Percentiles rank a stretch among this genome's conserved stretches.
phyloP scores from a whole-genome alignment of 306 rosid genomes.

The Albizia julibrissin region DNA sequence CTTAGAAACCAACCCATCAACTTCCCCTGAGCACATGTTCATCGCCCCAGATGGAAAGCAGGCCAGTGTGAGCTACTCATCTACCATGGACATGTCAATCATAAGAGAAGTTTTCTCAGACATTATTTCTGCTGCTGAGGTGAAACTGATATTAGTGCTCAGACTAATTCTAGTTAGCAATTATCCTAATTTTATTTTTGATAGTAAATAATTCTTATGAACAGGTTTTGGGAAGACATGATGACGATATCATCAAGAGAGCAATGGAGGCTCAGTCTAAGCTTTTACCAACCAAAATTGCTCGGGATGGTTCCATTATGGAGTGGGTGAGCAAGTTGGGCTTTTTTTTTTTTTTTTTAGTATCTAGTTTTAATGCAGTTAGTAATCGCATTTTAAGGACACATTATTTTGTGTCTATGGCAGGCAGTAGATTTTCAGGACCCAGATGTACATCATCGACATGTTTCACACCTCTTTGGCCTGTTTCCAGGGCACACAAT shows the following conservation, averaged over 20 bases:
- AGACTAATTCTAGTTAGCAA: constrained; percentile 12
- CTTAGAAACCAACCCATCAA: constrained; percentile 94
- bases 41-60: constrained; percentile 75
- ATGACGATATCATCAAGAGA: constrained; percentile 59
- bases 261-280: constrained; percentile 60
- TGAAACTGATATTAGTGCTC: constrained; percentile 39
- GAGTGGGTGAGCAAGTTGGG: constrained; percentile 73
- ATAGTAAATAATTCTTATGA: constrained; percentile 21
- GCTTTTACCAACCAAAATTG: constrained; percentile 70
- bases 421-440: constrained; percentile 90
- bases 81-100: constrained; percentile 95
- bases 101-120: constrained; percentile 81
- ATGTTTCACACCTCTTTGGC: constrained; percentile 84
- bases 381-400: constrained; percentile 22
- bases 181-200: constrained; percentile 25
- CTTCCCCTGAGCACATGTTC: constrained; percentile 98
- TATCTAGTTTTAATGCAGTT: constrained; percentile 8
- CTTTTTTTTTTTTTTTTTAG: constrained; percentile 4
- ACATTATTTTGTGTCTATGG: constrained; percentile 15
- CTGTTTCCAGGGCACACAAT: constrained; percentile 91
- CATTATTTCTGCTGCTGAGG: constrained; percentile 83
- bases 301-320: constrained; percentile 89
- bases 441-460: constrained; percentile 81
- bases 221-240: constrained; percentile 75
- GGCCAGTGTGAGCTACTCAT: constrained; percentile 96